Conservation (phyloP, 768 basidiomycete genomes). For the Clitopilus passeckerianus region DNA sequence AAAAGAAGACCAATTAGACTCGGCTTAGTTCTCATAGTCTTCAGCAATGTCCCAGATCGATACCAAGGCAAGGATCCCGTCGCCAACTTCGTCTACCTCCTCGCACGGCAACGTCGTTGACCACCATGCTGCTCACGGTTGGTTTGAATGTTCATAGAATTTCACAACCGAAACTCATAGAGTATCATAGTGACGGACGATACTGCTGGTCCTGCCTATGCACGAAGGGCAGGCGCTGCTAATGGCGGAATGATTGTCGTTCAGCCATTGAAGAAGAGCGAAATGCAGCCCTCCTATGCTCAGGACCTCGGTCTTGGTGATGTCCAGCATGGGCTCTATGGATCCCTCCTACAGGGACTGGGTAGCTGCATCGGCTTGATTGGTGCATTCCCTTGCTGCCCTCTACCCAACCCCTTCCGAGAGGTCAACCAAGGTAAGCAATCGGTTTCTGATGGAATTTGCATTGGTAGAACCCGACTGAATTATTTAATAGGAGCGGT, state of each 20-base stretch:
- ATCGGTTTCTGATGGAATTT: slow-evolving; percentile 9
- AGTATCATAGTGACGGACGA: slow-evolving; percentile 60
- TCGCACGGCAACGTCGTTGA: slow-evolving; percentile 65
- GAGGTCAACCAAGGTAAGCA: slow-evolving; percentile 76
- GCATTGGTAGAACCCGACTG: slow-evolving; percentile 3
- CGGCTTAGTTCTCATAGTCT: not conserved
- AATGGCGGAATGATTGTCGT: slow-evolving; percentile 60
- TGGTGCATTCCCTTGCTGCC: slow-evolving; percentile 83
- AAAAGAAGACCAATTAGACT: not conserved
- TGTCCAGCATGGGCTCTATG: slow-evolving; percentile 85
- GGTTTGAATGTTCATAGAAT: slow-evolving; percentile 18
- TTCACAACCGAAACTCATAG: not conserved
- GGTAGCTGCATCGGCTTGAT: slow-evolving; percentile 61
- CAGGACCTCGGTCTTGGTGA: slow-evolving; percentile 78
- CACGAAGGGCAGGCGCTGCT: slow-evolving; percentile 16
- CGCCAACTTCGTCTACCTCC: slow-evolving; percentile 30
- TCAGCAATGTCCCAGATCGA: slow-evolving; percentile 25
- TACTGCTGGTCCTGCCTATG: slow-evolving; percentile 21
- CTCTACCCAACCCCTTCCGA: slow-evolving; percentile 80
- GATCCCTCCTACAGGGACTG: slow-evolving; percentile 69
- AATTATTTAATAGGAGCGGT: slow-evolving; percentile 59
- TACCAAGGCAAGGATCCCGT: slow-evolving; percentile 48
- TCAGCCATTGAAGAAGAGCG: slow-evolving; percentile 78
- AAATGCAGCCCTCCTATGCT: slow-evolving; percentile 94
- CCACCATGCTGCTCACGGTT: slow-evolving; percentile 64